Base-by-base conservation (phyloP, 139 green algal genomes). In the Parachlorella kessleri region DNA sequence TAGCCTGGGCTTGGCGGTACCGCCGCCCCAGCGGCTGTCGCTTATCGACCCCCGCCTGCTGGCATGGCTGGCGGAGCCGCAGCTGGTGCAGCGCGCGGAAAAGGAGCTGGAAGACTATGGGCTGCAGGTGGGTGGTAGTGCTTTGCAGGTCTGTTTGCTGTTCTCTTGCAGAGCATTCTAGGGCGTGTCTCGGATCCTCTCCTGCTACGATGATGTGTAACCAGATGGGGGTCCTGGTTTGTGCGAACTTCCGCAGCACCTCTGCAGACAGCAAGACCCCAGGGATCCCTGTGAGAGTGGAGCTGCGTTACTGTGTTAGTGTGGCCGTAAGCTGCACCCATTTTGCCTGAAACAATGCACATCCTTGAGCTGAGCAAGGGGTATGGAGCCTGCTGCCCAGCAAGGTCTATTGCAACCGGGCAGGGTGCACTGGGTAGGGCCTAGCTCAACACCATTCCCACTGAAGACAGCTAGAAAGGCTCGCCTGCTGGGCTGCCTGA, bases 1-100 rank as follows among this genome's bases (percentile, higher is more conserved):
- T 14, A 9, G 30, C 32, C 55, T 48, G 10, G 75, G 66, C 26
- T 24, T 81, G 75, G 6, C 33, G 42, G 35, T 81, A 32, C 75
- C 75, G 75, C 42, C 76, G 39, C 55, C 66, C 1, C 66, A 64
- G 21, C 63, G 36, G 9, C 66, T 72, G 6, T 26, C 7, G 10
- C 1, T 85, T 2, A 59, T 53, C 6, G 81, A 85, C 64, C 75
- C 81, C 0, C 38, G 54, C 69, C 40, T 85, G 41, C 54, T 81
- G 39, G 70, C 40, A n/a, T 85, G 81, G 86, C 65, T 88, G 67
- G 75, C 83, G 70, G 77, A 86, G 40, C 84, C 86, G 24, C 86
- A 90, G 65, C 86, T 91, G 55, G 68, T 87, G 68, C 88, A 90
- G 79, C 67, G 78, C 23, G 68, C 70, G 55, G 83, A 87, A 38